Evolutionary conservation across 345 rosid species (phyloP), one percentile per base, ranked within the genome.

Genomic region (Eucalyptus shirleyi): DNA sequence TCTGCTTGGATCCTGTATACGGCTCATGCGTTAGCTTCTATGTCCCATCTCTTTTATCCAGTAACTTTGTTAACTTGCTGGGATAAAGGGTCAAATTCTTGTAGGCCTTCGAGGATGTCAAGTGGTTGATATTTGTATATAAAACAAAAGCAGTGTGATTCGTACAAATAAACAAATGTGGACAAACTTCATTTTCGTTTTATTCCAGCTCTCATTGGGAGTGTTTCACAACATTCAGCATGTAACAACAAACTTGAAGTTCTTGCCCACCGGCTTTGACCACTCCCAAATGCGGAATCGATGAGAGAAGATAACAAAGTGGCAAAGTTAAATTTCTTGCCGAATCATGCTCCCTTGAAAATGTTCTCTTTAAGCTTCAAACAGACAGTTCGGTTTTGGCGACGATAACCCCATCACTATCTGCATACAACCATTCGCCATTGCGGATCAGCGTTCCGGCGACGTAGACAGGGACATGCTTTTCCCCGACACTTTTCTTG

Each of bases 381-480:
- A 94, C 88, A 32, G 97, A 93, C 19, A 96, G 92, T 91, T 97
- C 98, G 5, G 90, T 86, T 89, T 91, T 94, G 45, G 98, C 96
- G 89, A 96, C 92, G 45, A 98, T 93, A 91, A 95, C 55, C 67
- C 99, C 98, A 90, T 98, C 99, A 34, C 94, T 94, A 88, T 98
- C 99, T 72, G 97, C 98, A 90, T 95, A 97, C 89, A 98, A 86
- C 99, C 99, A 97, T 87, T 98, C 99, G 37, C 98, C 97, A 12
- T 97, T 96, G 17, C 87, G 93, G 86, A 96, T 92, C 86, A 94
- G 88, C 42, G 94, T 92, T 55, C 99, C 98, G 24, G 90, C 99
- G 72, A 98, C 89, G 86, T 93, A 88, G 72, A 97, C 92, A 2
- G 93, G 90, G 34, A 93, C 94, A 89, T 94, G 94, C 93, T 93